phyloP scores from a whole-genome alignment of 2,329 filamentous ascomycete species.

The Cordyceps pruinosa region DNA sequence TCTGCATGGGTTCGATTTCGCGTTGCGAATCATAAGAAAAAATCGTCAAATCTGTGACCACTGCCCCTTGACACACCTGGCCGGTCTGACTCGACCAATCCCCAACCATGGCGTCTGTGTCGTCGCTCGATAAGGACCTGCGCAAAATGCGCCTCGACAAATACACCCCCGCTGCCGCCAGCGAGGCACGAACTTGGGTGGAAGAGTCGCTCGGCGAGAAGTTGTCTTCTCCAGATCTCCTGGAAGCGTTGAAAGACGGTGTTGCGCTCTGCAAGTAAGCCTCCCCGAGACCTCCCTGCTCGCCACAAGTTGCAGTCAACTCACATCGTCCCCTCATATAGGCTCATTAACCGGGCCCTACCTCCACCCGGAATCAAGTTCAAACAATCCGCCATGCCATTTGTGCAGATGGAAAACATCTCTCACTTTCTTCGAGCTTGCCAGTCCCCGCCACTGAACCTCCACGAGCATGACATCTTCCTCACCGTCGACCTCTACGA shows the following conservation, averaged over 20 bases:
- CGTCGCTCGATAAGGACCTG: constrained; percentile 91
- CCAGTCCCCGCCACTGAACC: constrained; percentile 73
- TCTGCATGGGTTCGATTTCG: too few species aligned
- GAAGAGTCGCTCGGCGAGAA: constrained; percentile 70
- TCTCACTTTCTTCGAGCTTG: constrained; percentile 89
- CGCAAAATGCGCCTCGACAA: constrained; percentile 85
- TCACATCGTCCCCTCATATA: constrained; percentile 30
- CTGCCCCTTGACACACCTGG: neutral
- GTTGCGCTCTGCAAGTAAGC: constrained; percentile 84
- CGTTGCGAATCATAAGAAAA: neutral
- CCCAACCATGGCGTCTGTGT: constrained; percentile 75
- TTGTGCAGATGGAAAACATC: constrained; percentile 99
- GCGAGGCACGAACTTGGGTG: constrained; percentile 80
- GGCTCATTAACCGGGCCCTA: constrained; percentile 73
- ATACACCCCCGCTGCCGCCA: constrained; percentile 85
- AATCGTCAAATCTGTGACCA: neutral
- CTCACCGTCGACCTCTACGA: constrained; percentile 96
- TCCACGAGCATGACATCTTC: constrained; percentile 92
- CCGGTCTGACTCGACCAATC: neutral
- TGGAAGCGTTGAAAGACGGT: constrained; percentile 84
- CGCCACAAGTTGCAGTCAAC: neutral
- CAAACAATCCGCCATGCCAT: constrained; percentile 91
- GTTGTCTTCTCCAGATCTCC: constrained; percentile 66
- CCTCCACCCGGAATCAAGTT: constrained; percentile 77
- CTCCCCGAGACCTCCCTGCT: neutral